Conservation (phyloP, 2,329 filamentous ascomycete genomes). For the Kalmusia sp. region DNA sequence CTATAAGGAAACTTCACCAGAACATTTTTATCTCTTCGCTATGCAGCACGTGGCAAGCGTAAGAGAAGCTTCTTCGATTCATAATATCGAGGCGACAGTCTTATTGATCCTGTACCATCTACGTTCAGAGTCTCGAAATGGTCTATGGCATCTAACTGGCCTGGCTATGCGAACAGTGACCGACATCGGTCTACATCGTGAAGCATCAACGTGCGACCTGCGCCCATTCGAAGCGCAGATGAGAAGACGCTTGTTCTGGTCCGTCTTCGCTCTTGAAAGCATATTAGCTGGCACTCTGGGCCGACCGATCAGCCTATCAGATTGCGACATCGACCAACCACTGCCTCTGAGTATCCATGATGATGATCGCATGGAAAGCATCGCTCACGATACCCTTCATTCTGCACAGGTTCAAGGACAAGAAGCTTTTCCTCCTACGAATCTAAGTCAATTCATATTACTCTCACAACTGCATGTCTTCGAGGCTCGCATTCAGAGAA, state of each 20-base stretch:
- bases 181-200: conserved; percentile 59
- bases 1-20: conserved; percentile 44
- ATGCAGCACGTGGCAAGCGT: conserved; percentile 58
- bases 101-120: conserved; percentile 60
- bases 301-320: conserved; percentile 58
- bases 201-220: conserved; percentile 52
- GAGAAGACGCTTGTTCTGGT: conserved; percentile 60
- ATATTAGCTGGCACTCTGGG: conserved; percentile 60
- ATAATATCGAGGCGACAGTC: conserved; percentile 62
- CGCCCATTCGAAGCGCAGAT: conserved; percentile 54
- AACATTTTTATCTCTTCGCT: conserved; percentile 59
- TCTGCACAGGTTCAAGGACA: not conserved
- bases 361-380: conserved; percentile 34
- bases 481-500: conserved; percentile 59
- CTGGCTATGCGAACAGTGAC: conserved; percentile 62
- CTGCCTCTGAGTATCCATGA: conserved; percentile 56
- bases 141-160: conserved; percentile 63
- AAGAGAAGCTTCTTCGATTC: conserved; percentile 56
- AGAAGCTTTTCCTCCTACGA: conserved; percentile 5
- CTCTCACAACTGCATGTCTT: conserved; percentile 56
- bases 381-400: not conserved
- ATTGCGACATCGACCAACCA: conserved; percentile 59
- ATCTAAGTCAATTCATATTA: conserved; percentile 16
- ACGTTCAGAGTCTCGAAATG: conserved; percentile 58
- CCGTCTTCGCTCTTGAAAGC: conserved; percentile 58